Conservation (phyloP, 2,329 filamentous ascomycete species). For the Ceratocystiopsis sp. region DNA sequence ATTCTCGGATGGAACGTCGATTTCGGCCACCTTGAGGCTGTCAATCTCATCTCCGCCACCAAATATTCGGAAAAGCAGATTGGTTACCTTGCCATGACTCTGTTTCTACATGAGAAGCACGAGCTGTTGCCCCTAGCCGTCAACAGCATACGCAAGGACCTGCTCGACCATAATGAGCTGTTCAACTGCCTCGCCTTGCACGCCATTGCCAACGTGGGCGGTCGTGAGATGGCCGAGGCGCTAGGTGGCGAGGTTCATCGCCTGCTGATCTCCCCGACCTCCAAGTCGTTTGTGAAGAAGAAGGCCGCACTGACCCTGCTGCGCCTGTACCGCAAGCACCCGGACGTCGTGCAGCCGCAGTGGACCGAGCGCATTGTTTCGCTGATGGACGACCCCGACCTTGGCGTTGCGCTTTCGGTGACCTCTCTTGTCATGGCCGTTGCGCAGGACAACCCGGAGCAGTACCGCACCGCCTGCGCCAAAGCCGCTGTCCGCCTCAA, state of each 20-base stretch:
- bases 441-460: slow-evolving; percentile 83
- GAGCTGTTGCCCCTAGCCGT: slow-evolving; percentile 91
- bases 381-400: slow-evolving; percentile 91
- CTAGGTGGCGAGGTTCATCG: slow-evolving; percentile 83
- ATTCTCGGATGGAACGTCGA: slow-evolving; percentile 98
- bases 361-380: slow-evolving; percentile 98
- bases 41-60: slow-evolving; percentile 88
- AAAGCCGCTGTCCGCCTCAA: slow-evolving; percentile 85
- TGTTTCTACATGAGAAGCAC: slow-evolving; percentile 94
- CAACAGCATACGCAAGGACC: slow-evolving; percentile 94
- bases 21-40: slow-evolving; percentile 94
- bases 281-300: slow-evolving; percentile 97
- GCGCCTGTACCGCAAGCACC: slow-evolving; percentile 84
- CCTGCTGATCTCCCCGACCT: slow-evolving; percentile 77
- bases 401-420: slow-evolving; percentile 87
- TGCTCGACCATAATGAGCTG: slow-evolving; percentile 87
- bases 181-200: slow-evolving; percentile 95
- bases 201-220: slow-evolving; percentile 93
- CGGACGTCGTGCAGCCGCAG: slow-evolving; percentile 83
- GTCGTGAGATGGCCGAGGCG: slow-evolving; percentile 93
- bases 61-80: slow-evolving; percentile 99
- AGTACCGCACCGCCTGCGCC: slow-evolving; percentile 85
- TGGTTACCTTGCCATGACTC: slow-evolving; percentile 89
- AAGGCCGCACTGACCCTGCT: slow-evolving; percentile 91
- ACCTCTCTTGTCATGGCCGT: slow-evolving; percentile 91